Evolutionary conservation across 352 stramenopile genomes (phyloP), one percentile per base, ranked within the genome.

Genomic region (Phytopythium aichiense): DNA sequence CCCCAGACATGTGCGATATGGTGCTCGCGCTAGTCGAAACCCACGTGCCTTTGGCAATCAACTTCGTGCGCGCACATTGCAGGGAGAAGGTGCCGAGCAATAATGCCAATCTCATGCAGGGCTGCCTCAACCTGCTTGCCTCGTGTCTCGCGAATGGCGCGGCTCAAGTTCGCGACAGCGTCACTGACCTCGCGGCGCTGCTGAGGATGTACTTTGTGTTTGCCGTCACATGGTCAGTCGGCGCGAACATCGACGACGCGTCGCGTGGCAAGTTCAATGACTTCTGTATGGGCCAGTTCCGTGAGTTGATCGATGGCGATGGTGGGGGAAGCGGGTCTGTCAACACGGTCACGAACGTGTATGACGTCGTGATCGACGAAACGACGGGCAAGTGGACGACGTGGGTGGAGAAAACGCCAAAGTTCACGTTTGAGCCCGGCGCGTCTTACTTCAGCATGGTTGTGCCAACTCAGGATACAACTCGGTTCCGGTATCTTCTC

Each of bases 401-500:
- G 20, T 98, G 95, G 95, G 61, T 87, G 12, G 79, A 91, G 8
- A 92, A 97, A 50, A 96, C 94, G 0, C 90, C 89, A 8, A 69
- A 74, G 9, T 98, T 98, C 49, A 82, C 75, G 4, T 98, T 95
- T 61, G 73, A 93, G 22, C 71, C 79, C 20, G 76, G 65, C 1
- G 73, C 87, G 16, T 95, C 92, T 7, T 98, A 98, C 73, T 98
- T 98, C 64, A 87, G 88, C 3, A 94, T 98, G 81, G 80, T 98
- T 18, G 95, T 98, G 2, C 95, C 95, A 0, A 98, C 95, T 0
- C 80, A 92, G 60, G 95, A 98, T 59, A 98, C 95, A 5, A 97
- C 90, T n/a, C 83, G 92, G 1, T 98, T 98, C 60, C 85, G 87
- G 42, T 98, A 95, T 64, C 56, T 98, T 8, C 83, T 98, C 16